These are phyloP conservation scores for Meripilus lineatus DNA, from an alignment of 1,284 basidiomycete genomes.

Conservation along the genomic window DNA sequence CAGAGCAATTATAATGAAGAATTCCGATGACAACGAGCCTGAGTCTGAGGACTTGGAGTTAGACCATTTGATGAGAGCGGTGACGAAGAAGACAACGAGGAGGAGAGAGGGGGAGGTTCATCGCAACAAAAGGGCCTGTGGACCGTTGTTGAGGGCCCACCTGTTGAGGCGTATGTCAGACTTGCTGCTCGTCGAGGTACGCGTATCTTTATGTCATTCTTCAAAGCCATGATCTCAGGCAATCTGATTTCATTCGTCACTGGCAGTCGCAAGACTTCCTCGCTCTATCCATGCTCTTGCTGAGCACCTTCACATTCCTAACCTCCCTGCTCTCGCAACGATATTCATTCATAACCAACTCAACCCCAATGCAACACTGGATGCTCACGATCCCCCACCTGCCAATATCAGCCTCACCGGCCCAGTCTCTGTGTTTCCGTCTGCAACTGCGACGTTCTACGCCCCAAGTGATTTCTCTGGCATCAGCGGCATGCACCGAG, in stretches of 20 bases:
- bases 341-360: neutral
- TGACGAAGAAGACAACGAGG: neutral
- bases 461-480: constrained; percentile 28
- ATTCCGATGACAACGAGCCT: too few relatives aligned
- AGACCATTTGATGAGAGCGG: neutral
- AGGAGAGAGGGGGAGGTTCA: too few relatives aligned
- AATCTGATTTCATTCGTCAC: neutral
- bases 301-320: neutral
- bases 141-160: too few relatives aligned
- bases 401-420: neutral
- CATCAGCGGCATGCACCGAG: constrained; percentile 19
- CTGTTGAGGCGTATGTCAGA: neutral
- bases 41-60: too few relatives aligned
- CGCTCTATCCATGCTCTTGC: neutral
- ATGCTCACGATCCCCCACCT: neutral
- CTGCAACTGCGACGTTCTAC: constrained; percentile 23
- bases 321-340: neutral
- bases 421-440: constrained; percentile 21
- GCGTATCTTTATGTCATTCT: neutral
- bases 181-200: neutral
- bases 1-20: too few relatives aligned
- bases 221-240: neutral
- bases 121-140: too few relatives aligned
- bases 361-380: neutral
- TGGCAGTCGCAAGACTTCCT: neutral